A percentile compares a stretch with the other conserved stretches of the same genome.
Conservation (phyloP, 75 land plant species). For the Larix kaempferi region DNA sequence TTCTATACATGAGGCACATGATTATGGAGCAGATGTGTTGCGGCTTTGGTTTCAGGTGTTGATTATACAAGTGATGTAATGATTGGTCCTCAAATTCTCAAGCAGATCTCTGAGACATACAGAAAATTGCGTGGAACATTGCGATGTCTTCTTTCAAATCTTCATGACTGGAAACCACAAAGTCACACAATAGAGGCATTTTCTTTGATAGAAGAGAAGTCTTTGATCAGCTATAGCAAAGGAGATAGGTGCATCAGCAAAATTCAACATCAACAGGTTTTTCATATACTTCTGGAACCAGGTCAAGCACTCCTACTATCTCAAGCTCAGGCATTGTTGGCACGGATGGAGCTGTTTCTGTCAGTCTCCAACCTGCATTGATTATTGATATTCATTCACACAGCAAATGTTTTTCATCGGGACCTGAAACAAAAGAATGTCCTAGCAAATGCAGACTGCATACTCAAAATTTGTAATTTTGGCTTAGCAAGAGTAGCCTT, state of each 20-base stretch:
- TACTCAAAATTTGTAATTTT: constrained; percentile 95
- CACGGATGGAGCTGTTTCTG: constrained; percentile 36
- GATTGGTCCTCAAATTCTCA: too few relatives aligned
- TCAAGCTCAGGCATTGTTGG: constrained; percentile 45
- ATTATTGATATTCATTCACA: constrained; percentile 15
- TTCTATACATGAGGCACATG: too few relatives aligned
- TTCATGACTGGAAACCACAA: too few relatives aligned
- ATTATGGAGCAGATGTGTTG: too few relatives aligned
- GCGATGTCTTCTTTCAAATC: too few relatives aligned
- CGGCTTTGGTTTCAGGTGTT: too few relatives aligned
- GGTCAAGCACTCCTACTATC: constrained; percentile 14
- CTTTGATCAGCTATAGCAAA: not conserved
- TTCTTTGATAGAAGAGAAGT: too few relatives aligned
- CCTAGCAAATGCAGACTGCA: constrained; percentile 90
- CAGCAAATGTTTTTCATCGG: constrained; percentile 97
- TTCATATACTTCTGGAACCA: constrained; percentile 11
- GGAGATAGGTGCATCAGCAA: not conserved
- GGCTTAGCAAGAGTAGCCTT: constrained; percentile 96
- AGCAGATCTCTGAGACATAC: too few relatives aligned
- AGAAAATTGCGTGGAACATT: too few relatives aligned
- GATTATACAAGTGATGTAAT: too few relatives aligned
- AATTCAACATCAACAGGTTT: not conserved
- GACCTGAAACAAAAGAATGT: constrained; percentile 93
- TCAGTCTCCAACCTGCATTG: constrained; percentile 21
- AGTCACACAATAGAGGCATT: too few relatives aligned